phyloP scores from a whole-genome alignment of 768 basidiomycete species.

The Kwoniella bestiolae region DNA sequence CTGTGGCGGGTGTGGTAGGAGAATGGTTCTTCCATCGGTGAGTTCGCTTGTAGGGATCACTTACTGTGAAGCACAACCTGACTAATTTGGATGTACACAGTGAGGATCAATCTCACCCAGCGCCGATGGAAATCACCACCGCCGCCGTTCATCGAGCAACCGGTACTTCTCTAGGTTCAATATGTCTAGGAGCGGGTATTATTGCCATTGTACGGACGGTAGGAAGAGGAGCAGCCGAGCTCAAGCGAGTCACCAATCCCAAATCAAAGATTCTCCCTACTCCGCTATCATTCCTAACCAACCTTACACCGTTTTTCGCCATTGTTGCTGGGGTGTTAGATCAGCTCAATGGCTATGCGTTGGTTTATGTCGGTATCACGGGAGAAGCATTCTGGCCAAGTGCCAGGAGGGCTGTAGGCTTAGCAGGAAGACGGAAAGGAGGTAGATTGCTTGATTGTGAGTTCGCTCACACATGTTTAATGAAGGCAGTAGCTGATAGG shows the following conservation, averaged over 20 bases:
- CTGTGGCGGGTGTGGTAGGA: constrained; percentile 80
- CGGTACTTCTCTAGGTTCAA: constrained; percentile 78
- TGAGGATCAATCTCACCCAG: constrained; percentile 34
- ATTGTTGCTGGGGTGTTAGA: constrained; percentile 59
- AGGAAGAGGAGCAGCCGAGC: constrained; percentile 48
- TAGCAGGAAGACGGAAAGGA: constrained; percentile 56
- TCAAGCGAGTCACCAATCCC: constrained; percentile 47
- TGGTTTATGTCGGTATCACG: constrained; percentile 75
- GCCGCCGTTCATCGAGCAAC: constrained; percentile 77
- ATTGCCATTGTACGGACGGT: constrained; percentile 72
- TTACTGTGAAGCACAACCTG: not conserved
- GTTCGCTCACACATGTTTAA: constrained; percentile 33
- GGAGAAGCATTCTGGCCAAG: constrained; percentile 71
- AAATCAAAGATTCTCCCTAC: constrained; percentile 48
- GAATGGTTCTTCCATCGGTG: constrained; percentile 86
- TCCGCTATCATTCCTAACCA: constrained; percentile 50
- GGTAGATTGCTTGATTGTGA: constrained; percentile 57
- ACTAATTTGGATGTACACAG: constrained; percentile 27
- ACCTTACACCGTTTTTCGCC: constrained; percentile 54
- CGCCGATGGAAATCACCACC: constrained; percentile 66
- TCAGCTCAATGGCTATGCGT: constrained; percentile 68
- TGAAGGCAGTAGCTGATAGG: constrained; percentile 27
- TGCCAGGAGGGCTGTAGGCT: constrained; percentile 65
- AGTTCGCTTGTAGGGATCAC: constrained; percentile 45
- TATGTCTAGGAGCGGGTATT: constrained; percentile 75